Evolutionary conservation across 2,329 filamentous ascomycete genomes (phyloP), one percentile per base, ranked within the genome.

Genomic region (Leptoxyphium fumago): DNA sequence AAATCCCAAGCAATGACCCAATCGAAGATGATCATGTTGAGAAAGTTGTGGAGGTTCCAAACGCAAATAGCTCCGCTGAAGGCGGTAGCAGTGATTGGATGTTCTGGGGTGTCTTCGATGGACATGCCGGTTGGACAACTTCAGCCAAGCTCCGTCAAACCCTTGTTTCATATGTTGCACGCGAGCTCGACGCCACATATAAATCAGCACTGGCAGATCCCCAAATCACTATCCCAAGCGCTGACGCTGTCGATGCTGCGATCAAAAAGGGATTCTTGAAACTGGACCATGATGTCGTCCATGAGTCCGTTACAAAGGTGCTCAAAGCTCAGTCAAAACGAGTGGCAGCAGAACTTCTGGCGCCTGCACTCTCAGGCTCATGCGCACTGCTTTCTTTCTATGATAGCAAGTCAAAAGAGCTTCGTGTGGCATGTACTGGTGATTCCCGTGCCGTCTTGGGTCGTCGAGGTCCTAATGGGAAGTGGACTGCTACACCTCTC

Each of bases 31-130:
- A 98, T 59, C 91, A 98, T 60, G 84, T 88, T 43, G 91, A 98
- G 68, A 94, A 94, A 73, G 95, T 96, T 56, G 86, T 98, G 40
- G 85, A 96, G 63, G 78, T 95, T 8, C 82, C 85, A 4, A 73
- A 74, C 43, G 71, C 69, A 41, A 68, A 74, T 34, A 70, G 73
- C 21, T 70, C 72, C 13, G 69, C 70, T 7, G 68, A 74, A 55
- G 65, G 74, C 59, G 65, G 72, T 32, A 78, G 72, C 46, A 84
- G 76, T 48, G 93, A 98, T 64, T 98, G 91, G 91, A 96, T 96
- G 87, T 98, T 98, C 63, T 98, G 93, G 91, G 91, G 88, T 46
- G 88, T 98, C 14, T 98, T 96, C 63, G 91, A 98, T 60, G 91
- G 91, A 0, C 91, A 98, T 64, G 93, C 86, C 39, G 91, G 91